These are phyloP conservation scores for Jaenimonas drosophilae DNA, from an alignment of 208 protist species.

Conservation along the genomic window DNA sequence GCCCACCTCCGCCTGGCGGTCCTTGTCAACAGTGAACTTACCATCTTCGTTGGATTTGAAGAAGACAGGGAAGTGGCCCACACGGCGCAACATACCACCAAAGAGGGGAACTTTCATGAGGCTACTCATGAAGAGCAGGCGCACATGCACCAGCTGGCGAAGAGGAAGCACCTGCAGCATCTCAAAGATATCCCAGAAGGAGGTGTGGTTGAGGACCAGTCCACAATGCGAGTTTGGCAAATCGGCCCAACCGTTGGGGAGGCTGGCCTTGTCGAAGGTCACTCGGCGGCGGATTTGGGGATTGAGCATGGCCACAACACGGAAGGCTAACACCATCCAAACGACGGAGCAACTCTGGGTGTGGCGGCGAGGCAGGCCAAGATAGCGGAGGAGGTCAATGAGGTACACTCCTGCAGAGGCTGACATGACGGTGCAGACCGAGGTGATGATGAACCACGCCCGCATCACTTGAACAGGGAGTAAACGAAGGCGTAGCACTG, in stretches of 20 bases:
- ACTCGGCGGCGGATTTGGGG: constrained; percentile 28
- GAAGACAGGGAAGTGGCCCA: constrained; percentile 73
- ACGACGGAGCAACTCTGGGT: constrained; percentile 23
- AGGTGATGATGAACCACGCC: constrained; percentile 25
- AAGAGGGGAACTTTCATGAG: constrained; percentile 43
- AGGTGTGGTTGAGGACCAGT: constrained; percentile 47
- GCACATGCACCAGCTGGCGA: constrained; percentile 15
- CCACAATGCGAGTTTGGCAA: constrained; percentile 7
- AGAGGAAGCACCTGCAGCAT: constrained; percentile 21
- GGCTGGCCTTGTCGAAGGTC: constrained; percentile 12
- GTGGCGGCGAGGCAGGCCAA: constrained; percentile 12
- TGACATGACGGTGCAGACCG: constrained; percentile 16
- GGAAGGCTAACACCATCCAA: constrained; percentile 17
- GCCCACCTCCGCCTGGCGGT: constrained; percentile 41
- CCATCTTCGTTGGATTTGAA: constrained; percentile 52
- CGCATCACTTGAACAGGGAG: constrained; percentile 21
- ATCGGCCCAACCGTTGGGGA: constrained; percentile 4
- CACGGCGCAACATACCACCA: constrained; percentile 33
- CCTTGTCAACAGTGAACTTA: constrained; percentile 58
- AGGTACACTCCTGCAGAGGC: constrained; percentile 15
- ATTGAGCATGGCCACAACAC: constrained; percentile 18
- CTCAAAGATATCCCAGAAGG: constrained; percentile 48
- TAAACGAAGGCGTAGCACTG: constrained; percentile 14
- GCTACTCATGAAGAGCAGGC: constrained; percentile 43
- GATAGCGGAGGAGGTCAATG: constrained; percentile 10